A percentile compares a stretch with the other conserved stretches of the same genome.
Conservation (phyloP, 345 rosid species). For the Populus nigra region DNA sequence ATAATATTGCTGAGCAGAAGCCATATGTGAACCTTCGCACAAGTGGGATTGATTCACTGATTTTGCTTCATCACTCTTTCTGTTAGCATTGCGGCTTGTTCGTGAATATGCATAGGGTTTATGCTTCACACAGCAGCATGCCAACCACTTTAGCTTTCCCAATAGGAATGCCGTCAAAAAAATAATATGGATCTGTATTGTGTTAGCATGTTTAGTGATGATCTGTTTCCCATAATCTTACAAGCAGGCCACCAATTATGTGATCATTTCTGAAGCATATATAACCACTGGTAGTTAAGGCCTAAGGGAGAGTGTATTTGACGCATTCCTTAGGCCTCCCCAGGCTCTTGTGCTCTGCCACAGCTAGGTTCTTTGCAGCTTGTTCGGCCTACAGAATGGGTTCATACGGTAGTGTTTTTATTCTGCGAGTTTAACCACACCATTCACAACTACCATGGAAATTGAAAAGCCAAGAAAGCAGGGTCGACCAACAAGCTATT, state of each 20-base stretch:
- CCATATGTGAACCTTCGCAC: neutral
- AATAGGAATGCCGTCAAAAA: neutral
- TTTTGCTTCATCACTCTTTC: neutral
- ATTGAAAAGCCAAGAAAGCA: slow-evolving; percentile 17
- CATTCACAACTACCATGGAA: slow-evolving; percentile 32
- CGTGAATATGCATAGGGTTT: neutral
- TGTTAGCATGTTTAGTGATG: no score
- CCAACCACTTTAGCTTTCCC: neutral
- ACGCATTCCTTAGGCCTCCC: neutral
- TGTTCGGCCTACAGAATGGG: neutral
- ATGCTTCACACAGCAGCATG: neutral
- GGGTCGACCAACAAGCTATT: neutral
- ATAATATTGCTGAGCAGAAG: neutral
- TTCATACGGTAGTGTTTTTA: neutral
- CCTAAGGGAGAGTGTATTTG: neutral
- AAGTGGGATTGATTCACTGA: neutral
- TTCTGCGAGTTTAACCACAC: neutral
- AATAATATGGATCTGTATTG: neutral
- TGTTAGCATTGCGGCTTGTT: neutral
- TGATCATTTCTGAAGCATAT: neutral
- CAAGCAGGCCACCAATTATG: neutral
- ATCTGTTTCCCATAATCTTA: no score
- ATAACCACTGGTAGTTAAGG: slow-evolving; percentile 6
- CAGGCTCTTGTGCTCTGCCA: no score
- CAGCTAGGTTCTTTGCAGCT: neutral